Base-by-base conservation (phyloP, 2,329 filamentous ascomycete species). In the Phialophora verrucosa region DNA sequence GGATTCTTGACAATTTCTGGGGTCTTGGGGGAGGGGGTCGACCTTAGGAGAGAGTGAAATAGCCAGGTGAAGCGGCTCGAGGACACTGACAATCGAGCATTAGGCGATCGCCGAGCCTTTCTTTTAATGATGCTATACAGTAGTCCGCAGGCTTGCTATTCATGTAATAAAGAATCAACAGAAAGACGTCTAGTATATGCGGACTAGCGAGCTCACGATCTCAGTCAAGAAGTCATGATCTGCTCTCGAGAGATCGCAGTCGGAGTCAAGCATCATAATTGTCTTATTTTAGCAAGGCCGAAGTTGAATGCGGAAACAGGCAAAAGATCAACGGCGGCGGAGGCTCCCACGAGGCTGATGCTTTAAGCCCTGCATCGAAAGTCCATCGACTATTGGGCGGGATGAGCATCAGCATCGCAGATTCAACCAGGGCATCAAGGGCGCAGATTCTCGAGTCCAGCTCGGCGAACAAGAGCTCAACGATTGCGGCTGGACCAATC, bases 271-370 rank as follows among this genome's bases (percentile, higher is more conserved):
- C 35, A 32, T 12, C 44, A 27, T 10, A 51, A 59, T 59, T 62
- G 4, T 53, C 62, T 68, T 61, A 65, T 63, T 63, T 61, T 65
- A 68, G 66, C 54, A 65, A 32, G 57, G 42, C 65, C 47, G 62
- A 59, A 53, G 35, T 17, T 44, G 35, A 10, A 31, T 3, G 5
- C 10, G 14, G 49, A 55, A 55, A 27, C 23, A 54, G 20, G 17
- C 47, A 38, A 29, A 57, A 27, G 50, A 65, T 65, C 27, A 59
- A 55, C 59, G 14, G 42, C 44, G 35, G 27, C 35, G 23, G 61
- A 57, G 57, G 59, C 57, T 68, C 66, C 66, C 66, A 68, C 66
- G 57, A 68, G 66, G 66, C 66, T 68, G 63, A 59, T 42, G 25
- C 20, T 51, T 20, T 25, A 3, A 51, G 49, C 23, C 49, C 49